Conservation (phyloP, 2,329 filamentous ascomycete species). For the Davidsoniella eucalypti region DNA sequence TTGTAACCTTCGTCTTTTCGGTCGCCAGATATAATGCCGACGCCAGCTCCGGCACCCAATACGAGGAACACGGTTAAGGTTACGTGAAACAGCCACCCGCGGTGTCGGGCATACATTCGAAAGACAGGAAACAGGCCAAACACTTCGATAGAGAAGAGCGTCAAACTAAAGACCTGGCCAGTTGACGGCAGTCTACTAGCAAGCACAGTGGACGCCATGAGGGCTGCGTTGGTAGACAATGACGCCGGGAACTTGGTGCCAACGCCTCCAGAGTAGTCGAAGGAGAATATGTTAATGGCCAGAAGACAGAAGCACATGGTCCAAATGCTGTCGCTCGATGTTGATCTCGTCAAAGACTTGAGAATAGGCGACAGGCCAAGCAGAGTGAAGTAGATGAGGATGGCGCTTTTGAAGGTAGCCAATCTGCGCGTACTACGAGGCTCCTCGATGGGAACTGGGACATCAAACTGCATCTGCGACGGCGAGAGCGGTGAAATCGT, state of each 20-base stretch:
- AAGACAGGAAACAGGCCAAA: constrained; percentile 98
- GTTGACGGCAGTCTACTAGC: constrained; percentile 79
- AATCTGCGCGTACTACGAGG: constrained; percentile 37
- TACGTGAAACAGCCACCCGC: constrained; percentile 69
- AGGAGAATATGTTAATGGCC: constrained; percentile 92
- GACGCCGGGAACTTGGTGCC: constrained; percentile 50
- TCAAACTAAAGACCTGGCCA: constrained; percentile 85
- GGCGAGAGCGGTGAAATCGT: constrained; percentile 8
- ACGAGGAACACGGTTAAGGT: constrained; percentile 60
- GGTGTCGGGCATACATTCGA: constrained; percentile 67
- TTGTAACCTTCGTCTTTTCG: constrained; percentile 32
- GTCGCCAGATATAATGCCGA: constrained; percentile 45
- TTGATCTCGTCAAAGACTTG: constrained; percentile 88
- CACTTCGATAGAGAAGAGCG: constrained; percentile 90
- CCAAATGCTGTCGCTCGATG: constrained; percentile 91
- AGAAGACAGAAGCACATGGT: constrained; percentile 88
- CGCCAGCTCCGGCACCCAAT: constrained; percentile 60
- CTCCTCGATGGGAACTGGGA: constrained; percentile 20
- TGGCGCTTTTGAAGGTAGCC: constrained; percentile 76
- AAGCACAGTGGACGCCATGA: constrained; percentile 92
- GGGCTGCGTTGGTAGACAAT: constrained; percentile 82
- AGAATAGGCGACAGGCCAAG: constrained; percentile 87
- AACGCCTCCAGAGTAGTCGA: constrained; percentile 72
- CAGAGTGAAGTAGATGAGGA: constrained; percentile 83
- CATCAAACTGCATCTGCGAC: constrained; percentile 15